Evolutionary conservation across 1,284 basidiomycete species (phyloP), one percentile per base, ranked within the genome.

Genomic region (Xerocomus minutiporus): DNA sequence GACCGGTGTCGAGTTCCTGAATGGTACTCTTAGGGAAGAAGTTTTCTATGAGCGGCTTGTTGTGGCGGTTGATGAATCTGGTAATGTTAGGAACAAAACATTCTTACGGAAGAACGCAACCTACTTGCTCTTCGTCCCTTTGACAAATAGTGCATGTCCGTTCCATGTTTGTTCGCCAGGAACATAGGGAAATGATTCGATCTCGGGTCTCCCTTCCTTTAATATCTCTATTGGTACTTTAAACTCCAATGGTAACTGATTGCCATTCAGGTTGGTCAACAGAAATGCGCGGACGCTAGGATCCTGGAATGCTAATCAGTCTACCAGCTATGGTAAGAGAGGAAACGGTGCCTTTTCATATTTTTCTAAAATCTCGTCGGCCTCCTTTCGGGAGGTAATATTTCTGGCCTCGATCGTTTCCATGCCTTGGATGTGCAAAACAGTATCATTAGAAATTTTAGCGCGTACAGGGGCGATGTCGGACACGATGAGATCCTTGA

Each of bases 381-480:
- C 91, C 50, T 86, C 81, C 59, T 84, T 81, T 46, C 84, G 75
- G 20, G 80, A 80, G 42, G 68, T 73, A 5, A 88, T 70, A 0
- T 75, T 61, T 41, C 73, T 75, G 0, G 69, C 69, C 56, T 90
- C 81, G 31, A 93, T 83, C 58, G 78, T 73, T 52, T 79, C 70
- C 90, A 93, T 92, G 8, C 77, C 85, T 23, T 80, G 71, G 15
- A 89, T 71, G 61, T 94, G 93, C 2, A 67, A 66, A 43, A 72
- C 62, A 58, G 88, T 90, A 53, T 93, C 89, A 2, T 73, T 61
- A 0, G 87, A 88, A 4, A 87, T 75, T 5, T 73, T 66, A 2
- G 81, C 83, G 43, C 77, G 75, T 1, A 82, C 75, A 1, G 92
- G 92, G 0, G 90, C 78, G 55, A 95, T 91, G 68, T 95, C 92